These are phyloP conservation scores for Picea glauca DNA, from an alignment of 75 land plant species.

Conservation along the genomic window DNA sequence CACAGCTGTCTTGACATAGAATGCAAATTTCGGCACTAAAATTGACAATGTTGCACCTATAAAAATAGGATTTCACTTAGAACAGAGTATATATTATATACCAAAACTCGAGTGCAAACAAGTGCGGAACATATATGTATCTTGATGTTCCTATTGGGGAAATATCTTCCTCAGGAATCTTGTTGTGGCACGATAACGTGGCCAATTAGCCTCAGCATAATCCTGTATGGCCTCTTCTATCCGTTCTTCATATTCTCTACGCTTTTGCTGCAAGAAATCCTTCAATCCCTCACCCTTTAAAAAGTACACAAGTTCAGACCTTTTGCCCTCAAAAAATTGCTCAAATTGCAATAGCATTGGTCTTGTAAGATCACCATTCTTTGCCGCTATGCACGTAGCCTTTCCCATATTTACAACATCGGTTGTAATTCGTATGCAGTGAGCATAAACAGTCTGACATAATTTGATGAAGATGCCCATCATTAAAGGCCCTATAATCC, in stretches of 20 bases:
- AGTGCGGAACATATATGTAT: background rate
- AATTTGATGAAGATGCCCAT: slow-evolving; percentile 45
- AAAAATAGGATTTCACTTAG: background rate
- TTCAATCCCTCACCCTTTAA: slow-evolving; percentile 31
- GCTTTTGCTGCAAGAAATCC: slow-evolving; percentile 16
- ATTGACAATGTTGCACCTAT: background rate
- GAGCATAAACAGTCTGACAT: slow-evolving; percentile 23
- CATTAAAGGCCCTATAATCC: slow-evolving; percentile 71
- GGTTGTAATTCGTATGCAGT: slow-evolving; percentile 42
- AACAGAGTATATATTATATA: background rate
- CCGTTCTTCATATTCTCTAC: slow-evolving; percentile 34
- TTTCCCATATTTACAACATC: slow-evolving; percentile 26
- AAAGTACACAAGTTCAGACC: slow-evolving; percentile 9
- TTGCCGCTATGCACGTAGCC: slow-evolving; percentile 14
- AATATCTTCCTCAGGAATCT: slow-evolving; percentile 49
- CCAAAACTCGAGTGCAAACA: background rate
- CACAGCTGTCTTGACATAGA: background rate
- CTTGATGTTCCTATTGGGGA: no score
- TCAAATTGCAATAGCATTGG: slow-evolving; percentile 13
- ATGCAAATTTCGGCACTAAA: background rate
- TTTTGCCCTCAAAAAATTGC: slow-evolving; percentile 25
- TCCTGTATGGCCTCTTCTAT: slow-evolving; percentile 39
- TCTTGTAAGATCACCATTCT: slow-evolving; percentile 38
- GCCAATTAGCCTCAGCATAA: slow-evolving; percentile 56
- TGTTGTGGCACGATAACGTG: slow-evolving; percentile 43